These are phyloP conservation scores for Podosphaera xanthii DNA, from an alignment of 2,329 filamentous ascomycete genomes.

Conservation along the genomic window DNA sequence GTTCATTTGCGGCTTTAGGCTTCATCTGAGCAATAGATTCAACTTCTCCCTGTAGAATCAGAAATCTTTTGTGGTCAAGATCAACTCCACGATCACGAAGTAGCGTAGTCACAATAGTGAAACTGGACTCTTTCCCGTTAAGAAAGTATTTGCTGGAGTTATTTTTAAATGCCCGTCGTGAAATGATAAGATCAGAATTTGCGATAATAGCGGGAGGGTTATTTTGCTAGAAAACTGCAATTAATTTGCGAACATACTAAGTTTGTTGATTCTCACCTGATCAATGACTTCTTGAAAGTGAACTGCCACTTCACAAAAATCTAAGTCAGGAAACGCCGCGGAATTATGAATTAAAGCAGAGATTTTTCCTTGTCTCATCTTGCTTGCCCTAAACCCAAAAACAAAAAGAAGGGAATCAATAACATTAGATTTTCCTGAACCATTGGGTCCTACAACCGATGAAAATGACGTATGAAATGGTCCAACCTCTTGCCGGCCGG, in stretches of 20 bases:
- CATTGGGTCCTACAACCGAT: constrained; percentile 91
- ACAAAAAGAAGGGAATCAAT: constrained; percentile 96
- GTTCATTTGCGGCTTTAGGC: constrained; percentile 78
- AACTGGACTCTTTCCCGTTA: constrained; percentile 71
- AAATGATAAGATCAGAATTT: constrained; percentile 68
- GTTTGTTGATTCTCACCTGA: constrained; percentile 24
- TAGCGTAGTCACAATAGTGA: constrained; percentile 72
- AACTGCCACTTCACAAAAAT: constrained; percentile 86
- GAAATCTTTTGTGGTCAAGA: constrained; percentile 90
- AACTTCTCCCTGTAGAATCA: constrained; percentile 92
- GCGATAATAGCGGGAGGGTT: constrained; percentile 58
- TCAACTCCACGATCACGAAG: constrained; percentile 78
- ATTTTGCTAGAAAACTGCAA: constrained; percentile 26
- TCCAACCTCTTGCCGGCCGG: constrained; percentile 80
- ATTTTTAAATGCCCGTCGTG: constrained; percentile 86
- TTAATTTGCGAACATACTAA: constrained; percentile 3
- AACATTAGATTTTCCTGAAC: constrained; percentile 95
- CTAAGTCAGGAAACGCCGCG: constrained; percentile 60
- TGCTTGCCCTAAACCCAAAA: constrained; percentile 97
- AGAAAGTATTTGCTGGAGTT: constrained; percentile 98
- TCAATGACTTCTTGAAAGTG: constrained; percentile 94
- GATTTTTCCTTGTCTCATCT: constrained; percentile 97
- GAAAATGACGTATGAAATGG: constrained; percentile 96
- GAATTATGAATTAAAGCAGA: constrained; percentile 97
- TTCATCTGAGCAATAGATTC: constrained; percentile 99